phyloP scores from a whole-genome alignment of 2,329 filamentous ascomycete genomes.

The Aspergillus thermomutatus region DNA sequence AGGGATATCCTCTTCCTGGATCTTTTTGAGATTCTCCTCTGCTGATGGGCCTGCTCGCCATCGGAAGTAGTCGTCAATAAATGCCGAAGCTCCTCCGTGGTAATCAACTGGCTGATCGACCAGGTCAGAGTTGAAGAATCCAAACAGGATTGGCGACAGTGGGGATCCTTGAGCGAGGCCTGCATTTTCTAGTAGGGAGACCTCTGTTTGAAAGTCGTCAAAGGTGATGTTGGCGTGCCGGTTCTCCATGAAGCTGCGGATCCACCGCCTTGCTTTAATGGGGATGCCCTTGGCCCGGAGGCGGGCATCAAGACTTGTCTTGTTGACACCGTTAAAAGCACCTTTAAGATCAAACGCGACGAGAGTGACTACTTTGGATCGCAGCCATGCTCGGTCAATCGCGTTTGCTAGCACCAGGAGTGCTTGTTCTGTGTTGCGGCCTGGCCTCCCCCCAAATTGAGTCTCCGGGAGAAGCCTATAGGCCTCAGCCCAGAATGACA shows the following conservation, averaged over 20 bases:
- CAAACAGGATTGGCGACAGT: constrained; percentile 34
- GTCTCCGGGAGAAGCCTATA: constrained; percentile 19
- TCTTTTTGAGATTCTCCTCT: constrained; percentile 21
- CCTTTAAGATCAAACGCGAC: constrained; percentile 17
- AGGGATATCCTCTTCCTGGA: constrained; percentile 23
- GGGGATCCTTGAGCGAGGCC: constrained; percentile 25
- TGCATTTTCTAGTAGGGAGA: constrained; percentile 4
- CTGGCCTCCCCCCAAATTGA: constrained; percentile 20
- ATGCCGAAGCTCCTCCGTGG: constrained; percentile 26
- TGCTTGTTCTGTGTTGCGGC: constrained; percentile 18
- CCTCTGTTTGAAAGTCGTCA: constrained; percentile 13
- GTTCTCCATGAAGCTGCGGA: too few species aligned
- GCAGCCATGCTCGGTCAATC: constrained; percentile 14
- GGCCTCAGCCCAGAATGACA: constrained; percentile 17
- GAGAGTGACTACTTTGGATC: constrained; percentile 15
- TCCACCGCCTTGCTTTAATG: too few species aligned
- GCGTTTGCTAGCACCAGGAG: constrained; percentile 18
- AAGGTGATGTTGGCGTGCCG: too few species aligned
- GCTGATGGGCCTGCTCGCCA: constrained; percentile 17
- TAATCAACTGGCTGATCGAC: constrained; percentile 23
- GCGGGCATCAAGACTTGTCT: constrained; percentile 5
- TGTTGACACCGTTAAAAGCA: constrained; percentile 17
- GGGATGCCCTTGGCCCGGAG: neutral
- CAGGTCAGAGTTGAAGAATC: constrained; percentile 38
- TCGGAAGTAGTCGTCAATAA: constrained; percentile 27